Conservation (phyloP, 2,329 filamentous ascomycete genomes). For the Knoxdaviesia capensis region DNA sequence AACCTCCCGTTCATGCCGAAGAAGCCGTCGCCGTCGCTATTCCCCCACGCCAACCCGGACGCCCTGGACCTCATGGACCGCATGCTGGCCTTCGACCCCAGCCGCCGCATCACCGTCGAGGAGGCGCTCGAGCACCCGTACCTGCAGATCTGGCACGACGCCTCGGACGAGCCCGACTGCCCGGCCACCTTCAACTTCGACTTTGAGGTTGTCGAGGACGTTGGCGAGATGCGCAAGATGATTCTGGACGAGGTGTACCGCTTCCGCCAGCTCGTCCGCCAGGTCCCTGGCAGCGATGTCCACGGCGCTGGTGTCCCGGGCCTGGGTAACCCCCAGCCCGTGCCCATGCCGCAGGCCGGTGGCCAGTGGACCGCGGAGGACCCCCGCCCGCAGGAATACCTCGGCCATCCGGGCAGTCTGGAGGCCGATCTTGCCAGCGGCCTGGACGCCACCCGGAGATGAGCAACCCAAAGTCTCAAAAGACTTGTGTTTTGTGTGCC, state of each 20-base stretch:
- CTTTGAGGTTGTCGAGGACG: constrained; percentile 94
- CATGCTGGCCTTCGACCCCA: constrained; percentile 95
- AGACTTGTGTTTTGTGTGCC: neutral
- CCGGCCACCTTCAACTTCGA: constrained; percentile 94
- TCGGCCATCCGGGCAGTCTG: constrained; percentile 24
- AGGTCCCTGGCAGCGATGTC: constrained; percentile 19
- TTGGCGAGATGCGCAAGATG: constrained; percentile 88
- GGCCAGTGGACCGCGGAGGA: constrained; percentile 38
- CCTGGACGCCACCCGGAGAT: constrained; percentile 20
- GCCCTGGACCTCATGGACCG: constrained; percentile 87
- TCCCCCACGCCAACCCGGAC: constrained; percentile 88
- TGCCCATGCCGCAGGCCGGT: constrained; percentile 30
- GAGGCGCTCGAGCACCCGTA: constrained; percentile 92
- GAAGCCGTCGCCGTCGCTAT: constrained; percentile 70
- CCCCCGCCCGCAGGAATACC: constrained; percentile 38
- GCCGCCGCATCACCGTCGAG: constrained; percentile 82
- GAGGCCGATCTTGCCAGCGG: constrained; percentile 40
- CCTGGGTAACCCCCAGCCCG: constrained; percentile 17
- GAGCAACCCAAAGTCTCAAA: neutral
- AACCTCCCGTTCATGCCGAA: constrained; percentile 93
- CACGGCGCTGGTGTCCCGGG: constrained; percentile 12
- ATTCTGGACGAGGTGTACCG: constrained; percentile 84
- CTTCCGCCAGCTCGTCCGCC: constrained; percentile 50
- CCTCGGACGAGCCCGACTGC: constrained; percentile 84
- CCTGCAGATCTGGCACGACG: constrained; percentile 95